Percentiles rank a stretch among this genome's conserved stretches.
Conservation (phyloP, 1,139 yeast genomes). For the Kodamaea anthophila region DNA sequence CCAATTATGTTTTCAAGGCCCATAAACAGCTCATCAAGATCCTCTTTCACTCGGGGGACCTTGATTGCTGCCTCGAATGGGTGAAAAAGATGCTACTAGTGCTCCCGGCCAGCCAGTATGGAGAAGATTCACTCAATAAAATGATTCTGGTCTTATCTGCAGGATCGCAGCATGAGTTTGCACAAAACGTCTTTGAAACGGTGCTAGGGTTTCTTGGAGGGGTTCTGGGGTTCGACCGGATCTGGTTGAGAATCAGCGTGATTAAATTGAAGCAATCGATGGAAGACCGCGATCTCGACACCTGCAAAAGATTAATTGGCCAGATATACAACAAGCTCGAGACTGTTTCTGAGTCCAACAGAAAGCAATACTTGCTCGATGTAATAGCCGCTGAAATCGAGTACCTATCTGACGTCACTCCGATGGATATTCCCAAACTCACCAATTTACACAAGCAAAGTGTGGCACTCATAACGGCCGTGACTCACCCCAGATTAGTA, state of each 20-base stretch:
- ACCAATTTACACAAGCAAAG: conserved; percentile 46
- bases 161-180: conserved; percentile 23
- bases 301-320: conserved; percentile 36
- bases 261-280: conserved; percentile 38
- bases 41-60: conserved; percentile 27
- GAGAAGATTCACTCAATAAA: conserved; percentile 56
- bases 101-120: conserved; percentile 39
- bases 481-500: conserved; percentile 68
- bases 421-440: conserved; percentile 32
- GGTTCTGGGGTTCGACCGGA: conserved; percentile 37
- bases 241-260: conserved; percentile 52
- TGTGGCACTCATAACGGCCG: conserved; percentile 48
- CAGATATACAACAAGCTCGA: conserved; percentile 27
- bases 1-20: conserved; percentile 52
- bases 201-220: conserved; percentile 19
- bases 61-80: conserved; percentile 29
- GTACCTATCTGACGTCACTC: conserved; percentile 28
- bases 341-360: conserved; percentile 36
- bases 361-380: conserved; percentile 48
- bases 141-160: conserved; percentile 44
- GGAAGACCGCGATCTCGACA: conserved; percentile 28
- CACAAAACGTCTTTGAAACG: conserved; percentile 24
- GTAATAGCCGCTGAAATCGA: conserved; percentile 63
- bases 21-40: conserved; percentile 62
- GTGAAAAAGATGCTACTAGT: conserved; percentile 19